phyloP scores from a whole-genome alignment of 2,329 filamentous ascomycete genomes.

The Penicillium sp. region DNA sequence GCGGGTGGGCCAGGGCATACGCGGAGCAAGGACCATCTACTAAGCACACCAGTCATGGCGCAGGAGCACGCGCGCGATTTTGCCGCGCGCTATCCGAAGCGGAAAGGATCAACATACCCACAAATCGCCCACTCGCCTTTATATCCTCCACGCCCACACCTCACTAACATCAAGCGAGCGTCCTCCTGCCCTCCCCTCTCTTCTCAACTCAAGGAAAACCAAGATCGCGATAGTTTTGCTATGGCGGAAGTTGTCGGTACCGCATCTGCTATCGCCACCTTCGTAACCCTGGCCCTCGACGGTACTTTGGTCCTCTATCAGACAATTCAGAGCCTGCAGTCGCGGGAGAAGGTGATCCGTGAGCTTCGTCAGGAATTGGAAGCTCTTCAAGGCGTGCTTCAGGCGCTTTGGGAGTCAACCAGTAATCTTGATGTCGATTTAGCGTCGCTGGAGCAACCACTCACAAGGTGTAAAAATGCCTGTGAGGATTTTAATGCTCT shows the following conservation, averaged over 20 bases:
- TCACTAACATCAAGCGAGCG: too few species aligned
- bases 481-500: constrained; percentile 9
- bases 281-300: constrained; percentile 6
- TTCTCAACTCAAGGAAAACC: too few species aligned
- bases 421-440: constrained; percentile 3
- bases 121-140: too few species aligned
- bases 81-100: too few species aligned
- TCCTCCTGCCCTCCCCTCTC: too few species aligned
- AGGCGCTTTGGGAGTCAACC: not conserved
- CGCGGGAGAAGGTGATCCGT: constrained; percentile 7
- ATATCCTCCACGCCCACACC: too few species aligned
- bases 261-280: constrained; percentile 4
- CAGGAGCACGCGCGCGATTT: too few species aligned
- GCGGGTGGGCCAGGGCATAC: too few species aligned
- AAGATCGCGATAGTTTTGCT: not conserved
- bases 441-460: constrained; percentile 4
- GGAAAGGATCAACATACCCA: too few species aligned
- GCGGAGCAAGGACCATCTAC: too few species aligned
- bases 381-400: constrained; percentile 3
- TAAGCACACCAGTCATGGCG: too few species aligned
- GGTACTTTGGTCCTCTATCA: constrained; percentile 1
- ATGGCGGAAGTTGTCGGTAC: constrained; percentile 3
- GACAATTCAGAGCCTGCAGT: constrained; percentile 10
- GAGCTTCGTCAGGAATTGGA: constrained; percentile 8
- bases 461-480: constrained; percentile 7